These are phyloP conservation scores for Cyclotella choctawhatcheeana DNA, from an alignment of 108 stramenopile genomes.

Conservation along the genomic window DNA sequence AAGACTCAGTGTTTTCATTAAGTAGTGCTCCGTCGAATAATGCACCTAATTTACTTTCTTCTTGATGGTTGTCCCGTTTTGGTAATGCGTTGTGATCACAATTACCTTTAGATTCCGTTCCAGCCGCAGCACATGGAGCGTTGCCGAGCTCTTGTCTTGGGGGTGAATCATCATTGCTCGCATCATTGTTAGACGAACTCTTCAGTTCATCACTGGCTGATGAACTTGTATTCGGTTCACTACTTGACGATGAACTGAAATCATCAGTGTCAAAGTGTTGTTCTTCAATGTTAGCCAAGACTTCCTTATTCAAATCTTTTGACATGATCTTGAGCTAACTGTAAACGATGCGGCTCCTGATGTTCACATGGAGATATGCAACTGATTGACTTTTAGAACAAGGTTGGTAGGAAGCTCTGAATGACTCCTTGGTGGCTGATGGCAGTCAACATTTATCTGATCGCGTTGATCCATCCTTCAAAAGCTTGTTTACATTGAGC, in stretches of 20 bases:
- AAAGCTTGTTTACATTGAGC: not conserved
- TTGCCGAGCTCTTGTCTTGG: too few species aligned
- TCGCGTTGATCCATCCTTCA: too few species aligned
- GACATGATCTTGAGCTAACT: too few species aligned
- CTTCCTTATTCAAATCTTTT: not conserved
- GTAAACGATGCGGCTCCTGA: too few species aligned
- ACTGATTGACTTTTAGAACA: not conserved
- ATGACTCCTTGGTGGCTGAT: too few species aligned
- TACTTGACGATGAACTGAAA: slow-evolving; percentile 7
- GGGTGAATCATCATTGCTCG: not conserved
- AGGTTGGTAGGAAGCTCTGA: too few species aligned
- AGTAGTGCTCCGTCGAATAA: not conserved
- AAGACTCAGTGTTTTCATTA: not conserved
- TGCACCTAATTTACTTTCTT: not conserved
- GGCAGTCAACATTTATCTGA: too few species aligned
- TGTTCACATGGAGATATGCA: too few species aligned
- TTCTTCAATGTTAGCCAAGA: not conserved
- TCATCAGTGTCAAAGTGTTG: not conserved
- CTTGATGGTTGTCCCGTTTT: not conserved
- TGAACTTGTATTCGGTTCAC: not conserved
- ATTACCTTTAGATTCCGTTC: not conserved
- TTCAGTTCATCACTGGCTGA: not conserved
- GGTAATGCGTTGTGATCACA: slow-evolving; percentile 7
- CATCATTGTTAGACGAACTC: not conserved
- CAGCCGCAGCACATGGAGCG: not conserved